phyloP scores from a whole-genome alignment of 495 filamentous ascomycete genomes.

The Umbilicaria muhlenbergii region DNA sequence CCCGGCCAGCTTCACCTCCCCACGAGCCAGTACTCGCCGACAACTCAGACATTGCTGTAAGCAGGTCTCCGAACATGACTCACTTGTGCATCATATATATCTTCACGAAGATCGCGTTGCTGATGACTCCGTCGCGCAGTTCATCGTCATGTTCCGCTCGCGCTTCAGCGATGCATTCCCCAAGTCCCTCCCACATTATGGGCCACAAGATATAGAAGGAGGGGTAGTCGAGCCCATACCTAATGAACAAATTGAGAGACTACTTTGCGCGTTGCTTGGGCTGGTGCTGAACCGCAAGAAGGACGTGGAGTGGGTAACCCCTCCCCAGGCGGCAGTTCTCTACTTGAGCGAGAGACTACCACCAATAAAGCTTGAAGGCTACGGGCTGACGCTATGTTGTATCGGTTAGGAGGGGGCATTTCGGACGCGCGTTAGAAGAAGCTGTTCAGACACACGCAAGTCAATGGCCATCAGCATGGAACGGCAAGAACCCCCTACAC shows the following conservation, averaged over 20 bases:
- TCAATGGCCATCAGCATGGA: conserved; percentile 85
- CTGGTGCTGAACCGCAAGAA: conserved; percentile 93
- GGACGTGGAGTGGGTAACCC: conserved; percentile 74
- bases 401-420: conserved; percentile 54
- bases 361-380: too few relatives aligned
- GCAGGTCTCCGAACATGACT: conserved; percentile 20
- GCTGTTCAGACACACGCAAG: conserved; percentile 69
- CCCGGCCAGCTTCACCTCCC: conserved; percentile 66
- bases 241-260: conserved; percentile 67
- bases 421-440: conserved; percentile 85
- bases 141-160: conserved; percentile 94
- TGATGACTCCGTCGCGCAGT: conserved; percentile 36
- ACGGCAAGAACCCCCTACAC: conserved; percentile 66
- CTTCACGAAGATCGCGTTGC: conserved; percentile 23
- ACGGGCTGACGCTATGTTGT: too few relatives aligned
- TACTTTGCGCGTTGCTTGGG: conserved; percentile 77
- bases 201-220: conserved; percentile 86
- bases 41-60: conserved; percentile 74
- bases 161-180: conserved; percentile 83
- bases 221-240: conserved; percentile 65
- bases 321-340: neutral
- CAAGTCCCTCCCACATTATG: conserved; percentile 71
- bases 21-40: conserved; percentile 83
- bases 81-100: conserved; percentile 18
- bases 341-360: too few relatives aligned